Evolutionary conservation across 768 basidiomycete species (phyloP), one percentile per base, ranked within the genome.

Genomic region (Naganishia vaughanmartiniae): DNA sequence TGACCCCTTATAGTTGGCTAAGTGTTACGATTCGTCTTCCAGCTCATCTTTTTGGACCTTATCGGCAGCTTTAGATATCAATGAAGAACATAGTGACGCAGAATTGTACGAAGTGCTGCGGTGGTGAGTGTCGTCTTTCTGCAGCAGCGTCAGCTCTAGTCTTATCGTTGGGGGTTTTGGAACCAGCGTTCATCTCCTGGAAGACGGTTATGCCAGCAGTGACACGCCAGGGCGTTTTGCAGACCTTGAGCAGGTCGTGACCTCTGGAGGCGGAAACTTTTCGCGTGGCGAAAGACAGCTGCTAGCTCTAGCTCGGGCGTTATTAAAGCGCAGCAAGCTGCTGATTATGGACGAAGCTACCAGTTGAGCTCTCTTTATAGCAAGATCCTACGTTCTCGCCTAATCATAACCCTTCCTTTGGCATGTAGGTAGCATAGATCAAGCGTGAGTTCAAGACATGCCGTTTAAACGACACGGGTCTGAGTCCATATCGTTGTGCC

Each of bases 71-170:
- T 83, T 93, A 15, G 92, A 94, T 73, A 89, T 93, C 15, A 93
- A 93, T 74, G 85, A 88, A n/a, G 91, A 93, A 77, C 93, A 93
- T 69, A 84, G 90, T 69, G 92, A 93, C 75, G 85, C 85, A 0
- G 90, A 92, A 69, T 91, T 94, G 67, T 80, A 77, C 53, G 80
- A 78, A n/a, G 78, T 79, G 1, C 71, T 82, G 19, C 69, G 76
- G 12, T 63, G 60, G 60, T 70, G 76, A 42, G 79, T 80, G 19
- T 42, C 77, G 78, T 65, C 72, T 80, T 19, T 77, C n/a, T 19
- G 28, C n/a, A 65, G 60, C 19, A 24, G 55, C 42, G 55, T 48
- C 5, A n/a, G 26, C 26, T 28, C n/a, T n/a, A n/a, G n/a, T 36
- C 21, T 53, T 21, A 4, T 12, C 21, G 31, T 51, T 34, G 30